These are phyloP conservation scores for Trametes gibbosa DNA, from an alignment of 768 basidiomycete genomes.

Conservation along the genomic window DNA sequence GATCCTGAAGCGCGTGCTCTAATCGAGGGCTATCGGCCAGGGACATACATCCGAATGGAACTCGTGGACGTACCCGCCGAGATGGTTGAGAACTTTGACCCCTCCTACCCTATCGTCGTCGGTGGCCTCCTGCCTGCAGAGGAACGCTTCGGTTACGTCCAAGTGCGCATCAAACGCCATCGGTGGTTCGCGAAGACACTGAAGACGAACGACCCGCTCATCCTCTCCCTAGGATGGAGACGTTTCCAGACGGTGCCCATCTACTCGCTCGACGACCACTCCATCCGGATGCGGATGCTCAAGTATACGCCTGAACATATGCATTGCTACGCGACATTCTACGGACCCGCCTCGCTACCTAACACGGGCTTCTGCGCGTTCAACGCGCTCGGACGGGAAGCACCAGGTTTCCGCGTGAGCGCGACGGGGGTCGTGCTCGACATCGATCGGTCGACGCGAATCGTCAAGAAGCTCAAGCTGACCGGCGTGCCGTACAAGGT, in stretches of 20 bases:
- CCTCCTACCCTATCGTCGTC: constrained; percentile 84
- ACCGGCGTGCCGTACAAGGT: constrained; percentile 96
- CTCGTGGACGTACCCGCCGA: constrained; percentile 83
- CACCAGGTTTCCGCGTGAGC: constrained; percentile 79
- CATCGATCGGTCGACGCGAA: constrained; percentile 87
- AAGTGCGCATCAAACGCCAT: constrained; percentile 95
- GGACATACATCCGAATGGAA: constrained; percentile 91
- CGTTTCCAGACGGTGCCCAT: constrained; percentile 94
- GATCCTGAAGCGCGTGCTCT: constrained; percentile 74
- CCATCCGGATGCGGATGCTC: constrained; percentile 97
- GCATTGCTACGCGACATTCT: constrained; percentile 99
- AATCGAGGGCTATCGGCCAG: constrained; percentile 89
- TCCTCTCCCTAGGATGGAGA: constrained; percentile 97
- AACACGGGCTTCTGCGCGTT: constrained; percentile 98
- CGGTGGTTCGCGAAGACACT: constrained; percentile 89
- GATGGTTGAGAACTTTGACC: constrained; percentile 91
- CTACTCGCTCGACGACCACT: constrained; percentile 96
- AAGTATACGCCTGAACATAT: constrained; percentile 99
- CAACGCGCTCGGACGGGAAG: constrained; percentile 71
- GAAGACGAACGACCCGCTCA: constrained; percentile 96
- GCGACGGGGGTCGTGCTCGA: constrained; percentile 96
- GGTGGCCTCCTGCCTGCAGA: constrained; percentile 90
- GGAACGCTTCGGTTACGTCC: constrained; percentile 89
- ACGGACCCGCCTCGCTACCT: constrained; percentile 86
- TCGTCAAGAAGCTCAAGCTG: constrained; percentile 97